These are phyloP conservation scores for Penicillium olsonii DNA, from an alignment of 2,329 filamentous ascomycete genomes.

Conservation along the genomic window DNA sequence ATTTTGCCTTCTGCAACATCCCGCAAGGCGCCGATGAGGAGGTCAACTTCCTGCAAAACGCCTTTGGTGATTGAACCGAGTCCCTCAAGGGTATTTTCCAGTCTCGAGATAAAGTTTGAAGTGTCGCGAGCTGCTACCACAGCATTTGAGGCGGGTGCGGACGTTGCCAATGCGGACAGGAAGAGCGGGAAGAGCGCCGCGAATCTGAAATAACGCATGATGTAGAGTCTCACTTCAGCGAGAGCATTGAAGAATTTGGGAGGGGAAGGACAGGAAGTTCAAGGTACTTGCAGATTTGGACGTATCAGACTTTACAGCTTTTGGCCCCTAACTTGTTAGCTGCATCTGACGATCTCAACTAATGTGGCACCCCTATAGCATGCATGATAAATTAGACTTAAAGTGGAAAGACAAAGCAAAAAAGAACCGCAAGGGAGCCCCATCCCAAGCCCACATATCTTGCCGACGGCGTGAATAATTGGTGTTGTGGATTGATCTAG, in stretches of 20 bases:
- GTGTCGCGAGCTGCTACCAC: neutral
- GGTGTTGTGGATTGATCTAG: neutral
- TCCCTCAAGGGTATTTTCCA: neutral
- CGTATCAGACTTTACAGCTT: neutral
- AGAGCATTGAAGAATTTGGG: neutral
- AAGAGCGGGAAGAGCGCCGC: neutral
- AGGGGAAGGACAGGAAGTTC: neutral
- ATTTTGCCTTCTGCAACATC: conserved; percentile 6
- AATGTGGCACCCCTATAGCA: neutral
- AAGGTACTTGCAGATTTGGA: neutral
- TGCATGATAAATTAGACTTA: too few species aligned
- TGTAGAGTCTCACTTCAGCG: neutral
- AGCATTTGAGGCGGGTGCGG: neutral
- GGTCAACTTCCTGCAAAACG: neutral
- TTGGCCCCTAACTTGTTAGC: too few species aligned
- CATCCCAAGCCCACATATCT: neutral
- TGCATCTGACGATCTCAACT: too few species aligned
- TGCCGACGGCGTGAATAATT: neutral
- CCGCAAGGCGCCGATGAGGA: neutral
- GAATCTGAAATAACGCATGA: neutral
- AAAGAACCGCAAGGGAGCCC: neutral
- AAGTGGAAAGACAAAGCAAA: too few species aligned
- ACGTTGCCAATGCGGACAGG: neutral
- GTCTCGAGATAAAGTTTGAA: neutral
- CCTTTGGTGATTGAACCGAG: conserved; percentile 1